Evolutionary conservation across 1,284 basidiomycete genomes (phyloP), one percentile per base, ranked within the genome.

Genomic region (Malassezia obtusa): DNA sequence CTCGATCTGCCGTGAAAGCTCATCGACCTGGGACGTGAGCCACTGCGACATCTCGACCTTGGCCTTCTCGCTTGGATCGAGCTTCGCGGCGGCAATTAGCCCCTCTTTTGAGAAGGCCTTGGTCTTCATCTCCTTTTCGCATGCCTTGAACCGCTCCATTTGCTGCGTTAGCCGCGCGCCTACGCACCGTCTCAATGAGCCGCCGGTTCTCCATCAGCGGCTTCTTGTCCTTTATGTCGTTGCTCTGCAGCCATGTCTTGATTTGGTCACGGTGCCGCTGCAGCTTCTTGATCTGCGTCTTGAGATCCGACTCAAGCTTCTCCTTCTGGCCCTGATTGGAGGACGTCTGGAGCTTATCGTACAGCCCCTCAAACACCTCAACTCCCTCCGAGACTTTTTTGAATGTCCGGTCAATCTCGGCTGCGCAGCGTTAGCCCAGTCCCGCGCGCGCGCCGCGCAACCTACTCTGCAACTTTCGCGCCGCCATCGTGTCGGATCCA

Each of bases 131-230:
- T 98, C 94, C 79, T 98, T 99, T 79, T 99, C 94, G 77, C 89
- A 89, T 22, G 92, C 92, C 73, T 99, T 99, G 82, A 99, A 99
- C 73, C 89, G 89, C 78, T 99, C 94, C 94, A 99, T 99, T 94
- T 98, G 94, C 91, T 96, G 76, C 59, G 52, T 43, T 26, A 54
- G 38, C 8, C 28, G 15, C 17, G 19, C 24, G 10, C 14, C n/a
- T 19, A 59, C 89, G 79, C 75, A 96, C 91, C 67, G 89, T 94
- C 78, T 99, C 94, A 75, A 99, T 99, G 61, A 96, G 78, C 75
- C 84, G 86, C 64, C 94, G 83, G 78, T 94, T 91, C 50, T 98
- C 92, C 68, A 94, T 78, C 65, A 99, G 79, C 53, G 83, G 79
- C 36, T 84, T 84, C 83, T 98, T 99, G 83, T 99, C 94, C 80